phyloP scores from a whole-genome alignment of 257 asterid genomes.

The Solanum arcanum region DNA sequence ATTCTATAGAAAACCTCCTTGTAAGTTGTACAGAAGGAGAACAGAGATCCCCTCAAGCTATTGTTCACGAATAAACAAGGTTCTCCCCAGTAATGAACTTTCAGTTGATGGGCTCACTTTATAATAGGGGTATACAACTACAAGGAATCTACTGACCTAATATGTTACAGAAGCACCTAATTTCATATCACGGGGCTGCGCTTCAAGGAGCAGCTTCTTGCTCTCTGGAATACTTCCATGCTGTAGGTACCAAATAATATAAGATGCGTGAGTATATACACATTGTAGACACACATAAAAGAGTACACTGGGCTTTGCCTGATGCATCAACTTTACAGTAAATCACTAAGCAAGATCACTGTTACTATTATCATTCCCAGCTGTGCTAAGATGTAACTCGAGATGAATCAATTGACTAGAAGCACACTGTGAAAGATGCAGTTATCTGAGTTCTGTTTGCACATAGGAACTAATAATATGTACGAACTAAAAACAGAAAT shows the following conservation, averaged over 20 bases:
- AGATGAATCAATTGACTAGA: not conserved
- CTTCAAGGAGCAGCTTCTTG: not conserved
- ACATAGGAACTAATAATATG: not conserved
- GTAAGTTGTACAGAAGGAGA: not conserved
- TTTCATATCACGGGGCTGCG: not conserved
- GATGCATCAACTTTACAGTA: not conserved
- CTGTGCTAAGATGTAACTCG: not conserved
- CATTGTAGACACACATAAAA: not conserved
- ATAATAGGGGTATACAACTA: not conserved
- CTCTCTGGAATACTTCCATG: not conserved
- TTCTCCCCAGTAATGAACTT: not conserved
- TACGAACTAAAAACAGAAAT: not conserved
- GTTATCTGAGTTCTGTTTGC: not conserved
- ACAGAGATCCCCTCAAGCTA: not conserved
- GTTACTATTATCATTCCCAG: not conserved
- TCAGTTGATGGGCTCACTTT: not conserved
- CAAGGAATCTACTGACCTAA: not conserved
- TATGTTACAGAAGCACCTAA: not conserved
- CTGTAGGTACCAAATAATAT: not conserved
- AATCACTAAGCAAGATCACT: not conserved
- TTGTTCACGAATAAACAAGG: not conserved
- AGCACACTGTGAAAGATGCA: not conserved
- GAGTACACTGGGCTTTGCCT: not conserved
- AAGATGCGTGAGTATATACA: not conserved
- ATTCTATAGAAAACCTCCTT: not conserved